These are phyloP conservation scores for Pseudophaeomoniella oleicola DNA, from an alignment of 2,329 filamentous ascomycete genomes.

Conservation along the genomic window DNA sequence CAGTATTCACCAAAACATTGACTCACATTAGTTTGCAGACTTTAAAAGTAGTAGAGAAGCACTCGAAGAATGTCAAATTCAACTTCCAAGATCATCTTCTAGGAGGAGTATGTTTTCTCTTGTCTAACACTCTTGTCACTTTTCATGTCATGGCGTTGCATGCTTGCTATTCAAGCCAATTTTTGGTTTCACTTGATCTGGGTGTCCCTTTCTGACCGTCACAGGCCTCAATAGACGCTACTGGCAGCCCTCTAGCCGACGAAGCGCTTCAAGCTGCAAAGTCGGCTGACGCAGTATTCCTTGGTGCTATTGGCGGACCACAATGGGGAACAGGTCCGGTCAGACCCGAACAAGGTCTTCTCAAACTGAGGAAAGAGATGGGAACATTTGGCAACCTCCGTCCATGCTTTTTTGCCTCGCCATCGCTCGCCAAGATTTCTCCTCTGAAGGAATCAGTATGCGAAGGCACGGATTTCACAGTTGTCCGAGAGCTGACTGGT, in stretches of 20 bases:
- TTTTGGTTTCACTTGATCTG: too few relatives aligned
- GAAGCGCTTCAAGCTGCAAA: slow-evolving; percentile 72
- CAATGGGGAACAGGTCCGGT: slow-evolving; percentile 87
- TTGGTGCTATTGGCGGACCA: slow-evolving; percentile 90
- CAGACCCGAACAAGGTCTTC: slow-evolving; percentile 83
- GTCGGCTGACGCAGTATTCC: slow-evolving; percentile 72
- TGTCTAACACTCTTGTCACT: not conserved
- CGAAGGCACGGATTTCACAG: slow-evolving; percentile 77
- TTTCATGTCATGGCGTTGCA: too few relatives aligned
- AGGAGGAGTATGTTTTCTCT: slow-evolving; percentile 60
- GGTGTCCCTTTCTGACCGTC: not conserved
- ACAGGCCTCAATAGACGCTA: slow-evolving; percentile 76
- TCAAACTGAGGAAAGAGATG: slow-evolving; percentile 85
- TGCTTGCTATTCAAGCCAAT: too few relatives aligned
- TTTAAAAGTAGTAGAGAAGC: slow-evolving; percentile 61
- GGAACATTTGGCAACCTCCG: slow-evolving; percentile 88
- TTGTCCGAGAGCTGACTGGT: slow-evolving; percentile 81
- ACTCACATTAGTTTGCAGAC: slow-evolving; percentile 50
- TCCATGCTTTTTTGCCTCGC: slow-evolving; percentile 88
- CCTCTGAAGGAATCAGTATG: slow-evolving; percentile 78
- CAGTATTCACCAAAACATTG: too few relatives aligned
- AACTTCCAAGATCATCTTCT: slow-evolving; percentile 82
- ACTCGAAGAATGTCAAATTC: slow-evolving; percentile 52
- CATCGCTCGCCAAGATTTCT: slow-evolving; percentile 67
- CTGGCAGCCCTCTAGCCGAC: slow-evolving; percentile 65